Conservation (phyloP, 2,329 filamentous ascomycete genomes). For the Trichoderma guizhouense region DNA sequence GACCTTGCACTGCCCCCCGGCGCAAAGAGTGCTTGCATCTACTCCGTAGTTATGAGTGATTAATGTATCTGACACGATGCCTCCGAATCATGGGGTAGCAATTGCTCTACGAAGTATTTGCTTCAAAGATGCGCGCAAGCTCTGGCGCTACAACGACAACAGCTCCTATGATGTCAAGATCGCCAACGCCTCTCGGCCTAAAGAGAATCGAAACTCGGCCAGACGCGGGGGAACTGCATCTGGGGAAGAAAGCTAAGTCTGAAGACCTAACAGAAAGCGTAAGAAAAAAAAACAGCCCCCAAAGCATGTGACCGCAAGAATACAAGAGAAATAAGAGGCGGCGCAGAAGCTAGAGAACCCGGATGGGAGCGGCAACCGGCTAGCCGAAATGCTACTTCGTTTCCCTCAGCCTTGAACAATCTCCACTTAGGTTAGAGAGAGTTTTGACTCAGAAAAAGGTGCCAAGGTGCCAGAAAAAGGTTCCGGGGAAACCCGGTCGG, state of each 20-base stretch:
- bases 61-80: not conserved
- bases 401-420: not conserved
- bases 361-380: not conserved
- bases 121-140: not conserved
- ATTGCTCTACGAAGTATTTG: not conserved
- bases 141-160: not conserved
- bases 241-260: not conserved
- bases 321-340: not conserved
- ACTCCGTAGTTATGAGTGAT: not conserved
- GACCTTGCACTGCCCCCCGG: not conserved
- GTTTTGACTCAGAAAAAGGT: too few species aligned
- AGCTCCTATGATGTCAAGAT: not conserved
- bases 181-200: not conserved
- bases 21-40: not conserved
- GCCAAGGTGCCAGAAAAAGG: not conserved
- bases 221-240: not conserved
- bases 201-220: not conserved
- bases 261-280: not conserved
- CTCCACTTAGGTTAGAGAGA: not conserved
- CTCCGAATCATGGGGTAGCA: not conserved
- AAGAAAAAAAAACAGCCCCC: not conserved
- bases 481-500: slow-evolving; percentile 9
- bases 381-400: not conserved
- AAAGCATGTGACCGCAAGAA: not conserved
- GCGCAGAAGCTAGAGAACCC: not conserved